phyloP scores from a whole-genome alignment of 2,329 filamentous ascomycete genomes.

The Elsinoe australis region DNA sequence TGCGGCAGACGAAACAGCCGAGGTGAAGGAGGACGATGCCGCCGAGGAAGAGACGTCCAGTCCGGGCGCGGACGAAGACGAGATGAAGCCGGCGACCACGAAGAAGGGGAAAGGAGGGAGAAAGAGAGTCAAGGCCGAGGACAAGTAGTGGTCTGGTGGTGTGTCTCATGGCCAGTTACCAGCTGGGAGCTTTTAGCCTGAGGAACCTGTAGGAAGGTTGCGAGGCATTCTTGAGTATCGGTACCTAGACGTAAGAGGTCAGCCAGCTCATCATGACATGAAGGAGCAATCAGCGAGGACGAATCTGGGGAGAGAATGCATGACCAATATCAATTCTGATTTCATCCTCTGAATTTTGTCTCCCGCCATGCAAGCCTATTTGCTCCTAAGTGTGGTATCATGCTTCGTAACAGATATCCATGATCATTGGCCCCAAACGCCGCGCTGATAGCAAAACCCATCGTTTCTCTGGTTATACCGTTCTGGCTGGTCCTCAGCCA shows the following conservation, averaged over 20 bases:
- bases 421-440: background rate
- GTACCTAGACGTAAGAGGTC: too few species aligned
- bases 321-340: too few species aligned
- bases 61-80: background rate
- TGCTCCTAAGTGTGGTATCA: background rate
- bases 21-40: background rate
- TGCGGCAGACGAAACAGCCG: background rate
- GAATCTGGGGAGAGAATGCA: too few species aligned
- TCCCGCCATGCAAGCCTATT: too few species aligned
- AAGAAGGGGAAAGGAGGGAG: background rate
- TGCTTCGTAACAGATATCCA: background rate
- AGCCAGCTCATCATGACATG: too few species aligned
- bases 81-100: background rate
- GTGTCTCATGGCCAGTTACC: background rate
- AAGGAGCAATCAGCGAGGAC: too few species aligned
- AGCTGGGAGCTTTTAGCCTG: background rate
- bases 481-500: conserved; percentile 32
- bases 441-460: background rate
- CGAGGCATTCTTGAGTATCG: too few species aligned
- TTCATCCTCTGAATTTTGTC: too few species aligned
- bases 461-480: background rate
- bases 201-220: background rate
- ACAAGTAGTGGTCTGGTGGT: background rate
- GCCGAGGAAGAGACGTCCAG: background rate
- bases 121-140: background rate